Evolutionary conservation across 2,329 filamentous ascomycete species (phyloP).

Genomic region (Bipolaris victoriae): DNA sequence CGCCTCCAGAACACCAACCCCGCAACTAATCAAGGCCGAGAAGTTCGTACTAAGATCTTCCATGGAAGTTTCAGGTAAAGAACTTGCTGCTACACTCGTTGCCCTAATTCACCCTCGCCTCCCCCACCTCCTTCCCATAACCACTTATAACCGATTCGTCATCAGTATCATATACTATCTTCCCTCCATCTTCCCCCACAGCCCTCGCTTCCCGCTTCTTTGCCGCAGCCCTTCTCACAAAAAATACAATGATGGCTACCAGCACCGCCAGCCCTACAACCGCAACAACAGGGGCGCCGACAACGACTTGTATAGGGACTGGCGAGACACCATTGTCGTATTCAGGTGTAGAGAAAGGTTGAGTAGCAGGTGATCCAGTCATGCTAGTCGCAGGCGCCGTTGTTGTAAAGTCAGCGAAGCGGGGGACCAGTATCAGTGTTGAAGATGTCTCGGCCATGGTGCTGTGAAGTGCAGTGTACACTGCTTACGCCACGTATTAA

Average conservation of each 20-base stretch:
- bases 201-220: constrained; percentile 1
- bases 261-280: constrained; percentile 19
- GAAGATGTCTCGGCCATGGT: no score
- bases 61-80: no score
- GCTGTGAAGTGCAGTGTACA: no score
- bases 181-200: neutral
- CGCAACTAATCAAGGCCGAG: no score
- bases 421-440: no score
- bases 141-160: neutral
- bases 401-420: neutral
- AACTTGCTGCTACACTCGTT: no score
- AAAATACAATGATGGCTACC: constrained; percentile 17
- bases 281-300: constrained; percentile 22
- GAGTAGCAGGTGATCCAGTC: neutral
- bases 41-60: no score
- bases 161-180: neutral
- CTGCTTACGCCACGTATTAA: no score
- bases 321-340: neutral
- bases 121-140: neutral
- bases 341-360: neutral
- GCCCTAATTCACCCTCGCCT: neutral
- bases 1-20: no score
- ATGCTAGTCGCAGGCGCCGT: neutral
- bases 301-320: constrained; percentile 2
- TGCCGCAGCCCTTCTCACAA: constrained; percentile 9